A percentile compares a stretch with the other conserved stretches of the same genome.
Conservation (phyloP, 257 asterid species). For the Prunella vulgaris region DNA sequence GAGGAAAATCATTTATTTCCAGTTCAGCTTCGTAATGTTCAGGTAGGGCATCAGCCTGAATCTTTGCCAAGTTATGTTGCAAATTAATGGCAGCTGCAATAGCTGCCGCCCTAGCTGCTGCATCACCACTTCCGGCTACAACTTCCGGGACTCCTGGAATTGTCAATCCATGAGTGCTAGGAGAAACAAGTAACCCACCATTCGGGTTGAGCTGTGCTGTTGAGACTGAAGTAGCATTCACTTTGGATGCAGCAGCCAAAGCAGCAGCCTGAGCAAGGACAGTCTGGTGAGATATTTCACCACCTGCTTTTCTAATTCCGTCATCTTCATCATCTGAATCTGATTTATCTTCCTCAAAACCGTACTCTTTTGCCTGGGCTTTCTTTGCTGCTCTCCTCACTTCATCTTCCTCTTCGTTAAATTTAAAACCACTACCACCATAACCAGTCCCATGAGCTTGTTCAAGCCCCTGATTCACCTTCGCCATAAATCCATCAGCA, state of each 20-base stretch:
- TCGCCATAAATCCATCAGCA: conserved; percentile 69
- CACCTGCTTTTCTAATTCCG: conserved; percentile 71
- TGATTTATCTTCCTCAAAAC: conserved; percentile 86
- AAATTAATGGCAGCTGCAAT: conserved; percentile 74
- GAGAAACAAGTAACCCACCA: conserved; percentile 28
- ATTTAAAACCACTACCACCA: conserved; percentile 88
- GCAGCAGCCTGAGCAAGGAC: conserved; percentile 57
- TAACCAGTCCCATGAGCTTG: conserved; percentile 89
- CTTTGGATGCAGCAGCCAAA: conserved; percentile 56
- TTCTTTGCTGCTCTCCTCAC: conserved; percentile 82
- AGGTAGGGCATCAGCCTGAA: conserved; percentile 80
- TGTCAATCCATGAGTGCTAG: too few relatives aligned
- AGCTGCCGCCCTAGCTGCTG: conserved; percentile 70
- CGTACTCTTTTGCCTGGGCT: conserved; percentile 88
- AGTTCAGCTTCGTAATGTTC: conserved; percentile 85
- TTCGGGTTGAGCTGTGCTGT: conserved; percentile 37
- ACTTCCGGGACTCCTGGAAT: too few relatives aligned
- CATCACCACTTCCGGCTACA: conserved; percentile 48
- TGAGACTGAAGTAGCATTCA: conserved; percentile 29
- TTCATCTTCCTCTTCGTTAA: conserved; percentile 90
- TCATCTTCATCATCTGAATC: conserved; percentile 88
- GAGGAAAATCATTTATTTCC: conserved; percentile 91
- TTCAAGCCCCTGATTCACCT: conserved; percentile 88
- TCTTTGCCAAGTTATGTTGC: conserved; percentile 84
- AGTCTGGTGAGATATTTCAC: conserved; percentile 58